Evolutionary conservation across 768 basidiomycete genomes (phyloP).

Genomic region (Naganishia antarctica): DNA sequence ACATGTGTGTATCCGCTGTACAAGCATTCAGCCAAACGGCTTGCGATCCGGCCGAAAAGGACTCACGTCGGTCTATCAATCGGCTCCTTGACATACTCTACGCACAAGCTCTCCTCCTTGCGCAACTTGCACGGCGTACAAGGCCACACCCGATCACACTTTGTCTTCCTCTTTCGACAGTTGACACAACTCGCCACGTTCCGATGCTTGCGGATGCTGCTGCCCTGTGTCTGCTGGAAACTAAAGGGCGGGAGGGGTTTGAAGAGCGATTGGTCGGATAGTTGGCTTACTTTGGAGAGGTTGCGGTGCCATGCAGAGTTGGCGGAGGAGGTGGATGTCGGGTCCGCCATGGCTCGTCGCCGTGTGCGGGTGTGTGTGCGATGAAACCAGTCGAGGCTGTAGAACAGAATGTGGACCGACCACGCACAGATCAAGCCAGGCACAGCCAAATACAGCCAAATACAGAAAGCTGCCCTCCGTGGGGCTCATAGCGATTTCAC

Average conservation of each 20-base stretch:
- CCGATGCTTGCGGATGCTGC: constrained; percentile 3
- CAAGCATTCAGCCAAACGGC: neutral
- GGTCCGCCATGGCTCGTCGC: too few species aligned
- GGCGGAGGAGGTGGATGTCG: too few species aligned
- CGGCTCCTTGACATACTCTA: constrained; percentile 25
- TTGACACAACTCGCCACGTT: constrained; percentile 20
- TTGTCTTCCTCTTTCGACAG: constrained; percentile 26
- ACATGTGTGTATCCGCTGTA: constrained; percentile 20
- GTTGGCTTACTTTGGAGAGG: neutral
- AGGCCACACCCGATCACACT: constrained; percentile 26
- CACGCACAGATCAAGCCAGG: too few species aligned
- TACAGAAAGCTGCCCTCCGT: too few species aligned
- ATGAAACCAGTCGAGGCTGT: too few species aligned
- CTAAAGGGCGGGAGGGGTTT: constrained; percentile 19
- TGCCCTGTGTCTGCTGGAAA: constrained; percentile 9
- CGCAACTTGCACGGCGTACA: constrained; percentile 24
- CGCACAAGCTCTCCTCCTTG: constrained; percentile 10
- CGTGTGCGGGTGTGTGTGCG: neutral
- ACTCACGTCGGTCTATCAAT: constrained; percentile 26
- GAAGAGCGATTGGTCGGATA: neutral
- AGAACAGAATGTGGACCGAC: too few species aligned
- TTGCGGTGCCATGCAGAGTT: constrained; percentile 21
- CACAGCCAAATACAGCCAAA: too few species aligned
- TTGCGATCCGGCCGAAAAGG: too few species aligned
- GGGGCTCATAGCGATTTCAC: neutral